Base-by-base conservation (phyloP, 331 rosid species). In the Cydonia oblonga region DNA sequence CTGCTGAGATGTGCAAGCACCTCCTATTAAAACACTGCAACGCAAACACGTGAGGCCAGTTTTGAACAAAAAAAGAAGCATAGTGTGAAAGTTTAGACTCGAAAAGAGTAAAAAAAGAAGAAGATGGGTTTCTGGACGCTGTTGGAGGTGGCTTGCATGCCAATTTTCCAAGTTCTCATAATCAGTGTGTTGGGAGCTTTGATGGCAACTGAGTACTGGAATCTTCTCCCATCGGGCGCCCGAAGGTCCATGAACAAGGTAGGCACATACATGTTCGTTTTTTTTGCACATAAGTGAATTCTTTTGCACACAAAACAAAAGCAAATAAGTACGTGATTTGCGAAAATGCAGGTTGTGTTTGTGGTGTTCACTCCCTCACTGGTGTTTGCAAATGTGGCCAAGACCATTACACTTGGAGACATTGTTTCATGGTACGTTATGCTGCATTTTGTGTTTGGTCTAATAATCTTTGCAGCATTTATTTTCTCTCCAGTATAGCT, bases 381-480 rank as follows among this genome's bases (percentile, higher is more conserved):
- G 29, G 73, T 93, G 33, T 93, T 93, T 72, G 35, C 97, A 7
- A 85, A 80, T 79, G 84, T 93, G 71, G 90, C 96, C 42, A 70
- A 75, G 77, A 86, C 92, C 35, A 90, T 93, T 53, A 82, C 96
- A 13, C 89, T 93, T 63, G 72, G 85, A 18, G 96, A 93, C 70
- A 86, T 93, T 72, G 84, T 82, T 81, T 91, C 97, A 72, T 91
- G 97, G 98, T 93, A 82, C 2, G 69, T 30, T n/a, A n/a, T n/a
- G n/a, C n/a, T n/a, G n/a, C n/a, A n/a, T n/a, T 23, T 28, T 7
- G 33, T 18, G 5, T 12, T 9, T n/a, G n/a, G n/a, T 59, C 49
- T n/a, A n/a, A 7, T 72, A 4, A 1, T 64, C 11, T 64, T 18
- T 1, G 51, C 52, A 1, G 14, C 22, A 23, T 10, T 40, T 15